A percentile compares a stretch with the other conserved stretches of the same genome.
Conservation (phyloP, 1,284 basidiomycete genomes). For the Rhodotorula sp. region DNA sequence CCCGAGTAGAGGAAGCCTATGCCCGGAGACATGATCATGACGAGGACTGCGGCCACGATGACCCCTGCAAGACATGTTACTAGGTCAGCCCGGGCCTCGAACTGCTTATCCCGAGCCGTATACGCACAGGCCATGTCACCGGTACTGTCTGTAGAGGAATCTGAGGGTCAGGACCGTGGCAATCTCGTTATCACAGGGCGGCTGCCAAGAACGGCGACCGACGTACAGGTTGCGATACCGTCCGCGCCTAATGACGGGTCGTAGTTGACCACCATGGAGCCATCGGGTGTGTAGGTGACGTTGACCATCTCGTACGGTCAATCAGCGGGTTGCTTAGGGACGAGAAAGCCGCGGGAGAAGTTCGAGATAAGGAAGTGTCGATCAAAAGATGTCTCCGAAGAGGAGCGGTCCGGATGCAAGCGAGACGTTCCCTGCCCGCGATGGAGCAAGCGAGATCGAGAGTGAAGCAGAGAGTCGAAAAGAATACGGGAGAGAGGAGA, state of each 20-base stretch:
- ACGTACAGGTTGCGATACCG: conserved; percentile 13
- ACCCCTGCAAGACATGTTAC: conserved; percentile 1
- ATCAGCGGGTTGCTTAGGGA: not conserved
- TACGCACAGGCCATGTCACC: conserved; percentile 28
- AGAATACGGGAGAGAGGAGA: too few relatives aligned
- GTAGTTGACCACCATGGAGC: conserved; percentile 17
- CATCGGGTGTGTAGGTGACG: conserved; percentile 29
- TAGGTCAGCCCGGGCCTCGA: not conserved
- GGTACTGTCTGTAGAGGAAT: conserved; percentile 3
- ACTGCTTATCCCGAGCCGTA: not conserved
- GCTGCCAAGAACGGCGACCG: not conserved
- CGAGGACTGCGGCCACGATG: conserved; percentile 50
- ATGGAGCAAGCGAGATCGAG: too few relatives aligned
- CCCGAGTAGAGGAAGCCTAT: conserved; percentile 34
- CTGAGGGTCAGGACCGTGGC: not conserved
- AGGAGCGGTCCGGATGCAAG: too few relatives aligned
- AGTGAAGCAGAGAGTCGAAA: too few relatives aligned
- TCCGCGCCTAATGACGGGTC: conserved; percentile 9
- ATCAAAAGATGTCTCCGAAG: too few relatives aligned
- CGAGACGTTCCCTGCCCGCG: too few relatives aligned
- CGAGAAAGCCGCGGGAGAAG: not conserved
- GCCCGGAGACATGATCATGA: conserved; percentile 71
- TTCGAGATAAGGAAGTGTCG: not conserved
- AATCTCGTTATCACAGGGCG: not conserved
- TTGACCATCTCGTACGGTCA: conserved; percentile 13